phyloP scores from a whole-genome alignment of 345 rosid species.

The Xanthoceras sorbifolium region DNA sequence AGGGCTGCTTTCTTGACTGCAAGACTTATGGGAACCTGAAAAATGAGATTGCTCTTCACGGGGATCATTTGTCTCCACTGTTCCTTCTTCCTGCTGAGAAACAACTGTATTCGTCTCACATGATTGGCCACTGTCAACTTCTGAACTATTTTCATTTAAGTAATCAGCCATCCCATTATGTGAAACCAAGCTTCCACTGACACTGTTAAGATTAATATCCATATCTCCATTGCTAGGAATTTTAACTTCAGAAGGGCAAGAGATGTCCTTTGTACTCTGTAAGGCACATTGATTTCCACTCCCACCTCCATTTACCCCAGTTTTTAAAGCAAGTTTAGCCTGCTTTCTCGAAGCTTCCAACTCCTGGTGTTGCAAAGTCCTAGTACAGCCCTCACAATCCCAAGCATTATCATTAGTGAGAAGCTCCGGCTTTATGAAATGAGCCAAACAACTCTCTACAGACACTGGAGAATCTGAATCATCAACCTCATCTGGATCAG shows the following conservation, averaged over 20 bases:
- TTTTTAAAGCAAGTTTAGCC: conserved; percentile 27
- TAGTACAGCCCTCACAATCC: conserved; percentile 90
- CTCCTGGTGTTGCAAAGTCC: conserved; percentile 41
- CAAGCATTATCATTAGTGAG: conserved; percentile 93
- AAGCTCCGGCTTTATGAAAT: conserved; percentile 80
- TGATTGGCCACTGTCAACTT: conserved; percentile 30
- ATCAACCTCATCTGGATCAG: conserved; percentile 96
- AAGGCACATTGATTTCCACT: conserved; percentile 21
- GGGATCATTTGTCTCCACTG: conserved; percentile 23
- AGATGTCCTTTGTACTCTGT: conserved; percentile 19
- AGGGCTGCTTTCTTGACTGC: conserved; percentile 34
- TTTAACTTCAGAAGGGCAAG: conserved; percentile 26
- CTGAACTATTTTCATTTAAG: conserved; percentile 29
- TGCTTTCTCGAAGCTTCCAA: conserved; percentile 47
- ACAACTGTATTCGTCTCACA: conserved; percentile 20
- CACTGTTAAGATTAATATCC: conserved; percentile 16
- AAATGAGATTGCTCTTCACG: conserved; percentile 28
- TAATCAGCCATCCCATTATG: conserved; percentile 22
- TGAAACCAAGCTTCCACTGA: conserved; percentile 29
- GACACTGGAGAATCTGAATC: conserved; percentile 83
- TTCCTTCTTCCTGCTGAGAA: conserved; percentile 21
- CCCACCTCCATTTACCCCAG: conserved; percentile 33
- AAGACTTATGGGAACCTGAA: conserved; percentile 27
- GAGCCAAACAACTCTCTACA: conserved; percentile 87
- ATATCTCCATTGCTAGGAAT: conserved; percentile 36